Percentiles rank a stretch among this genome's conserved stretches.
Conservation (phyloP, 495 filamentous ascomycete genomes). For the Penicillium egyptiacum region DNA sequence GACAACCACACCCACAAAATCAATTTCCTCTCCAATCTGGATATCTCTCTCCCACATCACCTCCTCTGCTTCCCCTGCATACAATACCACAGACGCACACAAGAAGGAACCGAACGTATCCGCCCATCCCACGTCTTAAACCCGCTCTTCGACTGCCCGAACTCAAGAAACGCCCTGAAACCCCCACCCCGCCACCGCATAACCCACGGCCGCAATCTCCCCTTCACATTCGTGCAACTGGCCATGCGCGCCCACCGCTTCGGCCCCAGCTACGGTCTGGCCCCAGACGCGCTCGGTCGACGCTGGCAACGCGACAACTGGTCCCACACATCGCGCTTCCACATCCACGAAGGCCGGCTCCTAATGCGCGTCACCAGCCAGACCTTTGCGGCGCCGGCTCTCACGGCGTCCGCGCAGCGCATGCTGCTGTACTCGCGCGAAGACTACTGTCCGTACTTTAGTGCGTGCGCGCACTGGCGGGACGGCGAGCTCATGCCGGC, state of each 20-base stretch:
- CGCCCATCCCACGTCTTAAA: conserved; percentile 48
- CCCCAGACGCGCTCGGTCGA: conserved; percentile 39
- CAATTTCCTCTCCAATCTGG: conserved; percentile 49
- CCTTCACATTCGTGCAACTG: conserved; percentile 57
- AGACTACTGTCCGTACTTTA: conserved; percentile 61
- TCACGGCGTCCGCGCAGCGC: conserved; percentile 47
- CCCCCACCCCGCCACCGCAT: conserved; percentile 50
- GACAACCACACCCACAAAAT: conserved; percentile 41
- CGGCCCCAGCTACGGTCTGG: conserved; percentile 46
- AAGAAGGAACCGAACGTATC: conserved; percentile 50
- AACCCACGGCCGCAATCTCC: conserved; percentile 50
- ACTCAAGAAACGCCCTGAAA: conserved; percentile 40
- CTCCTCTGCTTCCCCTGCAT: conserved; percentile 59
- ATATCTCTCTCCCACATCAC: conserved; percentile 48
- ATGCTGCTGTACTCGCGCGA: conserved; percentile 56
- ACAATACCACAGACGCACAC: conserved; percentile 50
- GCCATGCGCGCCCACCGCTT: conserved; percentile 43
- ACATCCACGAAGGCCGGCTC: conserved; percentile 50
- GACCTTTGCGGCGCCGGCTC: conserved; percentile 41
- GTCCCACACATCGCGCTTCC: conserved; percentile 50
- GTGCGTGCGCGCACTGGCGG: conserved; percentile 58
- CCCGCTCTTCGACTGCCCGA: conserved; percentile 54
- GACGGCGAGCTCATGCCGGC: conserved; percentile 57
- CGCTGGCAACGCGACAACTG: conserved; percentile 53
- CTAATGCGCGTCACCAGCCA: conserved; percentile 53